Evolutionary conservation across 352 stramenopile species (phyloP).

Genomic region (Bremia lactucae): DNA sequence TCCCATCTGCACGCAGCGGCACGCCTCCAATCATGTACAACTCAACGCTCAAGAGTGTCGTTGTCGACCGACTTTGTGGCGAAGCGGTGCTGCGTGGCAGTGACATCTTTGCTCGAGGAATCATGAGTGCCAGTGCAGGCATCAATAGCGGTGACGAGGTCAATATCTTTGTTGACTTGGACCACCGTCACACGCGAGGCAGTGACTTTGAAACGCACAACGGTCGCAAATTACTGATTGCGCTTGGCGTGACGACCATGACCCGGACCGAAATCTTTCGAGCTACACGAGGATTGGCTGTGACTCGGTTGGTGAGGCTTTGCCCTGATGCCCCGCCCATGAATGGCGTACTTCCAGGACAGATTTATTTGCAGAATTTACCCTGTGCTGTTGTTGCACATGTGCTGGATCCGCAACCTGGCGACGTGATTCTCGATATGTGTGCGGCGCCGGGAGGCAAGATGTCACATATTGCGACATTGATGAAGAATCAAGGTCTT

Average conservation of each 20-base stretch:
- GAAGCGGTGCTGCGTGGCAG: slow-evolving; percentile 90
- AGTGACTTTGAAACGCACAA: slow-evolving; percentile 56
- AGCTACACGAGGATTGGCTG: slow-evolving; percentile 45
- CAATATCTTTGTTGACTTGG: slow-evolving; percentile 79
- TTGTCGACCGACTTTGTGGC: slow-evolving; percentile 87
- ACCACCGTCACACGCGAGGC: slow-evolving; percentile 67
- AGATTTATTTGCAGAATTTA: slow-evolving; percentile 91
- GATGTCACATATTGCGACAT: slow-evolving; percentile 86
- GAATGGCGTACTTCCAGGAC: slow-evolving; percentile 67
- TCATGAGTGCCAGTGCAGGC: slow-evolving; percentile 84
- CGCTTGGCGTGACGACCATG: slow-evolving; percentile 58
- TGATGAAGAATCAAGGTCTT: slow-evolving; percentile 85
- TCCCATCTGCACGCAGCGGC: slow-evolving; percentile 37
- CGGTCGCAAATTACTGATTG: slow-evolving; percentile 75
- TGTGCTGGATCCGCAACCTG: slow-evolving; percentile 70
- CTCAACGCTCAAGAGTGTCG: slow-evolving; percentile 44
- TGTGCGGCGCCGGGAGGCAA: slow-evolving; percentile 91
- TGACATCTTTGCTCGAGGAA: slow-evolving; percentile 88
- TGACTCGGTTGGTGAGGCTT: slow-evolving; percentile 54
- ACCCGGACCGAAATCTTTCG: slow-evolving; percentile 72
- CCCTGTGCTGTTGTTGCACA: slow-evolving; percentile 88
- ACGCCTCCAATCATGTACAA: slow-evolving; percentile 13
- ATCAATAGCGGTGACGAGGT: slow-evolving; percentile 71
- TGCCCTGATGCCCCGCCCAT: slow-evolving; percentile 82
- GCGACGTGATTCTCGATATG: slow-evolving; percentile 89